Percentiles rank a stretch among this genome's conserved stretches.
Evolutionary conservation across 371 early-diverging fungal genomes (phyloP).

Genomic region (Haplosporangium sp.): DNA sequence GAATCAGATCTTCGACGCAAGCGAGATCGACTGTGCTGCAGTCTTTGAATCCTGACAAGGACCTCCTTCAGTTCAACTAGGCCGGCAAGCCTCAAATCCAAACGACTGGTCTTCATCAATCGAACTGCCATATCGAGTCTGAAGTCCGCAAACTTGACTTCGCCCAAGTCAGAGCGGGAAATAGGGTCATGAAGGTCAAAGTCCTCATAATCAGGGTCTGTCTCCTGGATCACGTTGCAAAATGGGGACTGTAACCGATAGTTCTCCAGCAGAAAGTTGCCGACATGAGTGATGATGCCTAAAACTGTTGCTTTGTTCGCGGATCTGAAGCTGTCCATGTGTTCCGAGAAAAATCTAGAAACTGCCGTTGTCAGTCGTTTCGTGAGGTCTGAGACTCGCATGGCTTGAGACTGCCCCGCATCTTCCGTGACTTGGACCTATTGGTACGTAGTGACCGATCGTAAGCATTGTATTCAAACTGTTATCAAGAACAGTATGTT

Average conservation of each 20-base stretch:
- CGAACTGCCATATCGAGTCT: conserved; percentile 56
- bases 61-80: conserved; percentile 58
- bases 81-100: conserved; percentile 59
- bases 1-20: conserved; percentile 46
- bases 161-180: conserved; percentile 37
- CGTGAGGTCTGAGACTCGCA: conserved; percentile 16
- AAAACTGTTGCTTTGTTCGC: conserved; percentile 29
- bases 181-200: conserved; percentile 32
- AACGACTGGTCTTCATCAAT: conserved; percentile 54
- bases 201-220: conserved; percentile 38
- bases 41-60: conserved; percentile 50
- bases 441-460: not conserved
- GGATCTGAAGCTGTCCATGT: conserved; percentile 37
- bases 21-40: conserved; percentile 36
- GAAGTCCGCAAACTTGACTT: conserved; percentile 54
- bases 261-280: conserved; percentile 40
- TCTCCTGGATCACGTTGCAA: conserved; percentile 16
- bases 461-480: not conserved
- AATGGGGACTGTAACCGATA: conserved; percentile 21
- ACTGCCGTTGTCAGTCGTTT: conserved; percentile 30
- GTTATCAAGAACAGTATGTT: too few relatives aligned
- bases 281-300: conserved; percentile 36
- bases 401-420: conserved; percentile 7
- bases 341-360: conserved; percentile 40
- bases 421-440: conserved; percentile 28